Percentiles rank a stretch among this genome's conserved stretches.
phyloP scores from a whole-genome alignment of 2,329 filamentous ascomycete species.

The Fusarium nygamai region DNA sequence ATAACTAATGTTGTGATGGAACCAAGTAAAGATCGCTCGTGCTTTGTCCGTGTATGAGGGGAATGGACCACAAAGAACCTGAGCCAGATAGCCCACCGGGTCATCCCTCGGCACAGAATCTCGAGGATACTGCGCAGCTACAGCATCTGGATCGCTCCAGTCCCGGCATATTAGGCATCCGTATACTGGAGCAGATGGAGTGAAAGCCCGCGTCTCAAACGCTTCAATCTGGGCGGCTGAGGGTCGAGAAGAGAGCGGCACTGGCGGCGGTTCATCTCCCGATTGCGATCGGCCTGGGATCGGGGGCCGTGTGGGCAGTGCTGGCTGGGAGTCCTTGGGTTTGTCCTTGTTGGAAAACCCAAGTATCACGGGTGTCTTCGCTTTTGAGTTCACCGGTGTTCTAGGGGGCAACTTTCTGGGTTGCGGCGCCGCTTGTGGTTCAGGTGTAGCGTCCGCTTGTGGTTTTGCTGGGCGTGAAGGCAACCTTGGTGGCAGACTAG shows the following conservation, averaged over 20 bases:
- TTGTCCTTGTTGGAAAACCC: constrained; percentile 29
- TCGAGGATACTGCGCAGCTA: constrained; percentile 81
- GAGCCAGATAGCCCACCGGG: constrained; percentile 78
- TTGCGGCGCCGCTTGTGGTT: constrained; percentile 10
- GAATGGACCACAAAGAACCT: constrained; percentile 81
- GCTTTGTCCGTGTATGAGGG: constrained; percentile 89
- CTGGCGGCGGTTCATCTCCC: constrained; percentile 59
- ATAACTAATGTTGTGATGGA: constrained; percentile 92
- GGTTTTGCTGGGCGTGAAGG: constrained; percentile 59
- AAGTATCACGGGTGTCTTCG: constrained; percentile 26
- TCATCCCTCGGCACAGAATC: constrained; percentile 72
- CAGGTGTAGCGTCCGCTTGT: constrained; percentile 18
- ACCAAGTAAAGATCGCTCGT: constrained; percentile 91
- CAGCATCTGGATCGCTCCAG: constrained; percentile 81
- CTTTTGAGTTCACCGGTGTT: constrained; percentile 19
- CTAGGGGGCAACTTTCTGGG: constrained; percentile 32
- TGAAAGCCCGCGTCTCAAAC: constrained; percentile 47
- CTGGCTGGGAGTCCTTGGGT: constrained; percentile 14
- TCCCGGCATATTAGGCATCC: constrained; percentile 87
- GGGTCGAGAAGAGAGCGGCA: constrained; percentile 64
- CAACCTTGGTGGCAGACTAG: constrained; percentile 60
- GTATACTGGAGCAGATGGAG: constrained; percentile 39
- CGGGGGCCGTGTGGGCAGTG: constrained; percentile 28
- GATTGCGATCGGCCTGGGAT: constrained; percentile 22
- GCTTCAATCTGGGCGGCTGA: constrained; percentile 62